Percentiles rank a stretch among this genome's conserved stretches.
phyloP scores from a whole-genome alignment of 2,329 filamentous ascomycete genomes.

The Penicillium vulpinum region DNA sequence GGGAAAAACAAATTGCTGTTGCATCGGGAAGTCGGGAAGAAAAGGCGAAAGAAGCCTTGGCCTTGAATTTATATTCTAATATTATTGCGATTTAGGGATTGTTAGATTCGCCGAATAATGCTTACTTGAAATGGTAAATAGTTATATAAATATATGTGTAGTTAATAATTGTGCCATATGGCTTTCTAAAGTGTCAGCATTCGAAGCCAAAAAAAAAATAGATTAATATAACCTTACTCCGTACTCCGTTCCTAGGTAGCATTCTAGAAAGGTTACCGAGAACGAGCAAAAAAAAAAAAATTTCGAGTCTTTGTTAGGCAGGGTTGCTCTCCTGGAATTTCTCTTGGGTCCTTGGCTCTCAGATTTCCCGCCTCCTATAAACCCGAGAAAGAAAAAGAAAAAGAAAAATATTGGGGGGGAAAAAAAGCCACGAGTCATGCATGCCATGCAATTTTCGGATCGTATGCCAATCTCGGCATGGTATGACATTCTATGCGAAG shows the following conservation, averaged over 20 bases:
- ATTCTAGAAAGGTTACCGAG: not conserved
- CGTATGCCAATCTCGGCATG: not conserved
- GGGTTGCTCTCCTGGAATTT: constrained; percentile 2
- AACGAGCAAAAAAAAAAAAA: not conserved
- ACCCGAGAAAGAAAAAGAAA: constrained; percentile 2
- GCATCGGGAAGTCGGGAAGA: constrained; percentile 5
- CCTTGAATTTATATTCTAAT: not conserved
- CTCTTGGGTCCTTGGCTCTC: not conserved
- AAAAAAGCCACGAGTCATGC: constrained; percentile 22
- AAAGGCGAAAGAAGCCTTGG: not conserved
- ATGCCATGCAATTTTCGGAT: constrained; percentile 17
- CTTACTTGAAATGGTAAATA: not conserved
- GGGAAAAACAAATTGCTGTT: constrained; percentile 1
- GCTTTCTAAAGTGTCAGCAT: not conserved
- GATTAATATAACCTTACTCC: too few relatives aligned
- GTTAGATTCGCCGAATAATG: not conserved
- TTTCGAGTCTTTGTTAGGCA: constrained; percentile 1
- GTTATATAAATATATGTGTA: not conserved
- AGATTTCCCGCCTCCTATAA: not conserved
- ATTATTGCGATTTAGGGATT: not conserved
- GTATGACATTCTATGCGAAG: not conserved
- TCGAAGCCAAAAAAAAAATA: not conserved
- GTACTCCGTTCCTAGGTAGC: too few relatives aligned
- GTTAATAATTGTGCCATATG: not conserved
- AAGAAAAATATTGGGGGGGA: not conserved